phyloP scores from a whole-genome alignment of 2,329 filamentous ascomycete genomes.

The Aspergillus clavatus region DNA sequence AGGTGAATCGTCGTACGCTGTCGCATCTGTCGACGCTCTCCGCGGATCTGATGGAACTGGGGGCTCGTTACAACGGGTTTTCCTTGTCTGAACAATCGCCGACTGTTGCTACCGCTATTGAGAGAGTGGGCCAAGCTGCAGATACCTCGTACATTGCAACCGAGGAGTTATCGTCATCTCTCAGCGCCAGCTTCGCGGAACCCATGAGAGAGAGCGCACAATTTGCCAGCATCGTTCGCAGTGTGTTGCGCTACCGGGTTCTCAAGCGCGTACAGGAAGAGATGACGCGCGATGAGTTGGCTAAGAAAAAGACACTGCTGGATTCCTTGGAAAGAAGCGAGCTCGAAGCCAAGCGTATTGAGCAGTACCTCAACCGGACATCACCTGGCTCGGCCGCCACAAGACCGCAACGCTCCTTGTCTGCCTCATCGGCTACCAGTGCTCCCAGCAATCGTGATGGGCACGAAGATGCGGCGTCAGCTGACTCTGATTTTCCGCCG shows the following conservation, averaged over 20 bases:
- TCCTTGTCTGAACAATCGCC: constrained; percentile 88
- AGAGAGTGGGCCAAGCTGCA: constrained; percentile 88
- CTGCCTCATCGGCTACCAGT: constrained; percentile 47
- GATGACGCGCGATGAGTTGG: constrained; percentile 88
- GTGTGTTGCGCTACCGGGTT: constrained; percentile 81
- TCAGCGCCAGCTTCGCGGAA: constrained; percentile 94
- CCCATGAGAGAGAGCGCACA: constrained; percentile 97
- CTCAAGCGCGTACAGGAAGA: constrained; percentile 95
- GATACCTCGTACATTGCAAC: constrained; percentile 96
- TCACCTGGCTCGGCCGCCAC: constrained; percentile 37
- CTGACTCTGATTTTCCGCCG: constrained; percentile 93
- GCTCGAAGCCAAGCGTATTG: constrained; percentile 84
- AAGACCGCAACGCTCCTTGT: constrained; percentile 63
- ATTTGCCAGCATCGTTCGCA: constrained; percentile 89
- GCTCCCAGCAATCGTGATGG: constrained; percentile 37
- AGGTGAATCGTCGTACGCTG: constrained; percentile 85
- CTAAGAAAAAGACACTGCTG: constrained; percentile 76
- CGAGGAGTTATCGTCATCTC: constrained; percentile 76
- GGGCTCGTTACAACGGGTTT: constrained; percentile 95
- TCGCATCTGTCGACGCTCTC: constrained; percentile 79
- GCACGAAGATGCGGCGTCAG: constrained; percentile 78
- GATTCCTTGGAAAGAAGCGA: constrained; percentile 92
- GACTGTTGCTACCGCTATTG: constrained; percentile 85
- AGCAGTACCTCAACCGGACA: constrained; percentile 75
- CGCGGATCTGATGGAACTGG: constrained; percentile 84